phyloP scores from a whole-genome alignment of 257 asterid genomes.

The Fraxinus americana region DNA sequence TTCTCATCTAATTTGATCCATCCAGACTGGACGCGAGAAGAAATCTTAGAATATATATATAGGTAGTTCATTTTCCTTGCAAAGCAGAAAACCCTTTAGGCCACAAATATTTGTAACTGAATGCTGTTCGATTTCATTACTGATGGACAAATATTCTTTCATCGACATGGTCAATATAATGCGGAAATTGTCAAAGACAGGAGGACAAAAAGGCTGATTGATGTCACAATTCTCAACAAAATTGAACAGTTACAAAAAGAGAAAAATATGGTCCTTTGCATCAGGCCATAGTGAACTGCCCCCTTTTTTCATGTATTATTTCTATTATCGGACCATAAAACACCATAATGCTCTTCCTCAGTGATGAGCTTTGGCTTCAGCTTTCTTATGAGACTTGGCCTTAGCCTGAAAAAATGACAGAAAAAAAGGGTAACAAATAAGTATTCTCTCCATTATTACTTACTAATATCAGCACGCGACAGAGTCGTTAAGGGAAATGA shows the following conservation, averaged over 20 bases:
- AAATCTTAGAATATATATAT: not conserved
- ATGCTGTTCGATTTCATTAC: not conserved
- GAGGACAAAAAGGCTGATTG: slow-evolving; percentile 16
- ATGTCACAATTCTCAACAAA: slow-evolving; percentile 23
- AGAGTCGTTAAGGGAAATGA: not conserved
- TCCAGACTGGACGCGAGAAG: not conserved
- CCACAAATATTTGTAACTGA: not conserved
- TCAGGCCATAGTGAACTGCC: slow-evolving; percentile 39
- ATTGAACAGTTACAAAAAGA: slow-evolving; percentile 25
- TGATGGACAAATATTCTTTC: not conserved
- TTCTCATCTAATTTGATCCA: not conserved
- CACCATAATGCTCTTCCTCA: slow-evolving; percentile 29
- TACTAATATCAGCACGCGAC: not conserved
- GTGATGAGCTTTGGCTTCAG: slow-evolving; percentile 71
- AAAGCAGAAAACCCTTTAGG: not conserved
- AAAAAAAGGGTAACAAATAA: not conserved
- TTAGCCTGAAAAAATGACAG: slow-evolving; percentile 39
- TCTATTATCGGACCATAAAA: slow-evolving; percentile 30
- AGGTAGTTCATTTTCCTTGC: not conserved
- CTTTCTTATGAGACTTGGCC: slow-evolving; percentile 73
- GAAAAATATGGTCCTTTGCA: slow-evolving; percentile 38
- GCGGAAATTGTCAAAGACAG: slow-evolving; percentile 19
- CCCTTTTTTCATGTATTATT: slow-evolving; percentile 45
- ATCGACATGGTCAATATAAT: not conserved
- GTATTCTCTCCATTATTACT: not conserved